Percentiles rank a stretch among this genome's conserved stretches.
Conservation (phyloP, 2,329 filamentous ascomycete species). For the Trichoderma endophyticum region DNA sequence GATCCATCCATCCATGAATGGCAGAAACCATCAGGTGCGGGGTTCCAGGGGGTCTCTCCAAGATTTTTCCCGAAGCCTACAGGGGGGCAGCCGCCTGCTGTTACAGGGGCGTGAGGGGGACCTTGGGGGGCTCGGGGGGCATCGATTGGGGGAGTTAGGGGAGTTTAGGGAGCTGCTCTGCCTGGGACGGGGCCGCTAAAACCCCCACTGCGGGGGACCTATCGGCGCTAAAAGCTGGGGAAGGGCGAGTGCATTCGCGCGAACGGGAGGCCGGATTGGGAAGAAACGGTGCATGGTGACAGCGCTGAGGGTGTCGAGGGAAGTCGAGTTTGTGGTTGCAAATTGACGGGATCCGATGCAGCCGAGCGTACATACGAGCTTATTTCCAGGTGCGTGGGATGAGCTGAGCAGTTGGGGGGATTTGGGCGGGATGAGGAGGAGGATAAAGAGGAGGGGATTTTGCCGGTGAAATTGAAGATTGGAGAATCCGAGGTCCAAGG, state of each 20-base stretch:
- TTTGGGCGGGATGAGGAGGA: neutral
- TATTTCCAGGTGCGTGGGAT: neutral
- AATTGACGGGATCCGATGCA: neutral
- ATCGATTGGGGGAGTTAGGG: neutral
- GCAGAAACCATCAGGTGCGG: slow-evolving; percentile 17
- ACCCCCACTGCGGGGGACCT: slow-evolving; percentile 15
- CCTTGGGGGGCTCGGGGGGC: neutral
- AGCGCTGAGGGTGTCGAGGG: neutral
- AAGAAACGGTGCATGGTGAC: neutral
- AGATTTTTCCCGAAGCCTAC: neutral
- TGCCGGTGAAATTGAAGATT: neutral
- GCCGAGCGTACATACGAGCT: slow-evolving; percentile 16
- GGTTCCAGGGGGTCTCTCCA: slow-evolving; percentile 15
- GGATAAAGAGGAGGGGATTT: neutral
- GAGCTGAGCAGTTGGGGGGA: neutral
- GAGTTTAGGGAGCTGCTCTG: neutral
- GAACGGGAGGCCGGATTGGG: neutral
- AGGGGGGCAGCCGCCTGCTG: neutral
- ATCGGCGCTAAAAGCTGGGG: slow-evolving; percentile 22
- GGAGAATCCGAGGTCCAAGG: neutral
- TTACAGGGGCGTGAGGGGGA: slow-evolving; percentile 4
- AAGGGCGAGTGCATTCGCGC: neutral
- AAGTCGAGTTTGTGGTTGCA: neutral
- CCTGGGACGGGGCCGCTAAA: neutral
- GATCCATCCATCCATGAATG: neutral